Conservation (phyloP, 148 eudicot genomes). For the Vaccinium corymbosum region DNA sequence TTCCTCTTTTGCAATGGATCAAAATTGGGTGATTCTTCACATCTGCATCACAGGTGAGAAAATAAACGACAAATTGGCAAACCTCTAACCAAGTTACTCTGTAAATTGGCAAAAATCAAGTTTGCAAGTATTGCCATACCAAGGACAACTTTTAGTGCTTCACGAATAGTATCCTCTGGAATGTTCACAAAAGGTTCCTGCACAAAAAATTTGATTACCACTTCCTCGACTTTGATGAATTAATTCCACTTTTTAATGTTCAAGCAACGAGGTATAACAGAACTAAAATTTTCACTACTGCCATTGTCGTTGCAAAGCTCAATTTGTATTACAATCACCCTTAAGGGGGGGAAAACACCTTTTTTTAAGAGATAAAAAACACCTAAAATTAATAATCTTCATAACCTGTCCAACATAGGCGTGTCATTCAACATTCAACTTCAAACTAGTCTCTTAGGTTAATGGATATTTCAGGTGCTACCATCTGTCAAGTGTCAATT, state of each 20-base stretch:
- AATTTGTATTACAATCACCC: background rate
- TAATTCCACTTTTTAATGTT: background rate
- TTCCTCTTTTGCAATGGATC: conserved; percentile 93
- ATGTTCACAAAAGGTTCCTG: conserved; percentile 93
- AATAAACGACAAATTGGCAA: background rate
- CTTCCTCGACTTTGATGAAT: background rate
- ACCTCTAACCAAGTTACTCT: background rate
- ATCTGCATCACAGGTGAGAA: conserved; percentile 39
- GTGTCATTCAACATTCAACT: background rate
- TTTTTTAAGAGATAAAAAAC: background rate
- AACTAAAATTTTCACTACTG: background rate
- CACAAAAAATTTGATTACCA: conserved; percentile 9
- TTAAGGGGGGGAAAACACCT: background rate
- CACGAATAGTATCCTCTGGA: conserved; percentile 70
- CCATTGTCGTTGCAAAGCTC: background rate
- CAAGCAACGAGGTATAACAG: background rate
- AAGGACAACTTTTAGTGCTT: conserved; percentile 67
- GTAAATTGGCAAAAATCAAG: background rate
- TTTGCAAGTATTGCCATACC: conserved; percentile 34
- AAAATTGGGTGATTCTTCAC: conserved; percentile 72
- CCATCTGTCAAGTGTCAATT: background rate
- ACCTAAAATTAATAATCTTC: background rate
- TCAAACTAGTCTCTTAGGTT: background rate
- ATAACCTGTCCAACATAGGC: background rate
- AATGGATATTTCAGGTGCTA: background rate